Evolutionary conservation across 2,329 filamentous ascomycete species (phyloP), one percentile per base, ranked within the genome.

Genomic region (Ascochyta clinopodiicola): DNA sequence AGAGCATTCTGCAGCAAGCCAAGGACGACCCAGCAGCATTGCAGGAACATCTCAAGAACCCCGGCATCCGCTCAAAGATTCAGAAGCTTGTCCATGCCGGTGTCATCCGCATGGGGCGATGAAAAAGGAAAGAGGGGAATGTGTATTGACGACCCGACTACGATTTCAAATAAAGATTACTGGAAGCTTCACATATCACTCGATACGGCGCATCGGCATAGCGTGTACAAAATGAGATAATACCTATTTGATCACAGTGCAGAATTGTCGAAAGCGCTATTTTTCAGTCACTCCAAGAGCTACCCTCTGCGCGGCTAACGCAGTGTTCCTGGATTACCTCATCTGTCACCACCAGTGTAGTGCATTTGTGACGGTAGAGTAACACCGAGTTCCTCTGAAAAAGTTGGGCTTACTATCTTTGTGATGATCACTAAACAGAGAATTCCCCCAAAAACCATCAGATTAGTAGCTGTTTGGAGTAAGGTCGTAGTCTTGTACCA

Each of bases 11-110:
- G 52, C 93, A 98, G 77, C 95, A 99, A 80, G 95, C 95, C 40
- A 96, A 98, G 83, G 87, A 86, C 51, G 91, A 99, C 71, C 95
- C 95, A 17, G 89, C 89, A 44, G 95, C 95, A 40, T 85, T 99
- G 60, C 89, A 96, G 75, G 94, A 99, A 77, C 96, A 99, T 79
- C 96, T 99, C 91, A 91, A 88, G 82, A 99, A 98, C 81, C 86
- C 92, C 0, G 84, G 83, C 55, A 90, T 99, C 66, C 84, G 88
- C 57, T 85, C 85, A 68, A 96, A 97, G 85, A 90, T 99, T 62
- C 92, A 97, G 82, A 97, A 97, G 81, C 81, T 98, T 68, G 88
- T 96, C 64, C 92, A 92, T 50, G 93, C 94, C 38, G 93, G 95
- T 71, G 92, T 97, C 13, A 97, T 97, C 69, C 87, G 91, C 38